Percentiles rank a stretch among this genome's conserved stretches.
Conservation (phyloP, 2,329 filamentous ascomycete genomes). For the Cladophialophora bantiana region DNA sequence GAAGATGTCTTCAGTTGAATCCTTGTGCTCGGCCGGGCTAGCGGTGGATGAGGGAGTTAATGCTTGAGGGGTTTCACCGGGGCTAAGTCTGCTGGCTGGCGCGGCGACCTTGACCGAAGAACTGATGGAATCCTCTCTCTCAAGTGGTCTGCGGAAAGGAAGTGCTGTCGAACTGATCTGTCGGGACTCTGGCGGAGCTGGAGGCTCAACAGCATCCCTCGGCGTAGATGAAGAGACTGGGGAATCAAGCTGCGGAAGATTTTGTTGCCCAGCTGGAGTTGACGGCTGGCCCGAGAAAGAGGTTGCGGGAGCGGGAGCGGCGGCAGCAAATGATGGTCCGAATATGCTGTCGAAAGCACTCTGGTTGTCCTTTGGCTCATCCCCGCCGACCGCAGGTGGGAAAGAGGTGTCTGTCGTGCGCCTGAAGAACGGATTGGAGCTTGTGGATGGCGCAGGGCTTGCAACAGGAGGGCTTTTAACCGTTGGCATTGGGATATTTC, state of each 20-base stretch:
- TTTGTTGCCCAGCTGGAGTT: slow-evolving; percentile 61
- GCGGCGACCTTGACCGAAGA: slow-evolving; percentile 81
- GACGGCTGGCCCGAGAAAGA: slow-evolving; percentile 63
- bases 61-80: slow-evolving; percentile 54
- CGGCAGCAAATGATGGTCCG: slow-evolving; percentile 68
- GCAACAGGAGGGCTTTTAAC: slow-evolving; percentile 39
- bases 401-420: slow-evolving; percentile 59
- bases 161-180: slow-evolving; percentile 80
- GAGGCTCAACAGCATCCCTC: slow-evolving; percentile 48
- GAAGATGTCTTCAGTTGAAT: slow-evolving; percentile 36
- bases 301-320: slow-evolving; percentile 64
- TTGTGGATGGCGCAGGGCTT: slow-evolving; percentile 64
- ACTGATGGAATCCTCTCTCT: slow-evolving; percentile 70
- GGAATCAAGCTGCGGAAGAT: slow-evolving; percentile 43
- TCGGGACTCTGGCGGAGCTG: slow-evolving; percentile 73
- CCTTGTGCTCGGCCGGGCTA: slow-evolving; percentile 35
- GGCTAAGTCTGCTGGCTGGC: slow-evolving; percentile 69
- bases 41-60: slow-evolving; percentile 53
- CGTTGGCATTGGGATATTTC: slow-evolving; percentile 33
- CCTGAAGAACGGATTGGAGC: slow-evolving; percentile 95
- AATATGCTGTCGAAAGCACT: slow-evolving; percentile 87
- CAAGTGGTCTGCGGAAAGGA: slow-evolving; percentile 67
- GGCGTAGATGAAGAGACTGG: slow-evolving; percentile 43
- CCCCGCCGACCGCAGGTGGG: slow-evolving; percentile 30
- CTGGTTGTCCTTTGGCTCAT: slow-evolving; percentile 30